Evolutionary conservation across 345 rosid species (phyloP).

Genomic region (Pistacia vera): DNA sequence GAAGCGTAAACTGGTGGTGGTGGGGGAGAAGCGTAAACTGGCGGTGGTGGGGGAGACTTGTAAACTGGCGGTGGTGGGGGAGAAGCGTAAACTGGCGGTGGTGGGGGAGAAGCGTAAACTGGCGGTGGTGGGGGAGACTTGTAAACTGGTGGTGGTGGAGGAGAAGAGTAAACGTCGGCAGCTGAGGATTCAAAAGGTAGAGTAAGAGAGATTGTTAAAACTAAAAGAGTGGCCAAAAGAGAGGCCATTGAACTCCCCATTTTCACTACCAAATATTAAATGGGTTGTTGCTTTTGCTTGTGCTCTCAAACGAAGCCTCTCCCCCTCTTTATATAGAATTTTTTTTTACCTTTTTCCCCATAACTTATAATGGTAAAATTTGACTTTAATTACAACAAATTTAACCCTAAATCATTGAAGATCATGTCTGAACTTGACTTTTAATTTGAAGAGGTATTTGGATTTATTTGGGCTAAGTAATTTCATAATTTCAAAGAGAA

Average conservation of each 20-base stretch:
- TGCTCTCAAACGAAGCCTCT: constrained; percentile 29
- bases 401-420: background rate
- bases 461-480: background rate
- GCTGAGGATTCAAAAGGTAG: constrained; percentile 38
- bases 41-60: constrained; percentile 25
- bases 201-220: constrained; percentile 45
- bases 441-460: background rate
- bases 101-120: constrained; percentile 7
- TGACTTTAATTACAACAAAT: background rate
- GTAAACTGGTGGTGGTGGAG: constrained; percentile 5
- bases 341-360: constrained; percentile 13
- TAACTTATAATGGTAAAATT: constrained; percentile 12
- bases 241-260: constrained; percentile 61
- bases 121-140: constrained; percentile 22
- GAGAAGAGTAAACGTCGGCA: constrained; percentile 41
- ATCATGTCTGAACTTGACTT: background rate
- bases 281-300: constrained; percentile 24
- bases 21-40: constrained; percentile 28
- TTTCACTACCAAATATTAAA: background rate
- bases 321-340: constrained; percentile 61
- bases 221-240: constrained; percentile 45
- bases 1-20: no score
- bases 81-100: constrained; percentile 16
- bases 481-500: background rate
- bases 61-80: constrained; percentile 2